Percentiles rank a stretch among this genome's conserved stretches.
These are phyloP conservation scores for Cladosporium austrohemisphaericum DNA, from an alignment of 2,329 filamentous ascomycete species.

Conservation along the genomic window DNA sequence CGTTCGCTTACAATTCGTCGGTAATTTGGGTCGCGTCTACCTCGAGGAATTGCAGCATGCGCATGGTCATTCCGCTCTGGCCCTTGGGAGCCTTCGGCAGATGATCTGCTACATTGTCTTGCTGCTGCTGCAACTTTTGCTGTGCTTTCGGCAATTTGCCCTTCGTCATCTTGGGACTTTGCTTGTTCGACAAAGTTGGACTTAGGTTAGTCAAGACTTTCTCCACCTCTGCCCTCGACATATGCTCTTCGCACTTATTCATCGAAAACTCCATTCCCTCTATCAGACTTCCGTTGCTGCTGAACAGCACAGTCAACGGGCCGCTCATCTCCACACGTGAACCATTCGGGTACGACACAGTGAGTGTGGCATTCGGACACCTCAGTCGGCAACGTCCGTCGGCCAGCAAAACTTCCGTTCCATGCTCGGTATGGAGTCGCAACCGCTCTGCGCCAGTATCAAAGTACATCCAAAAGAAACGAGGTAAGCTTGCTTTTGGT, in stretches of 20 bases:
- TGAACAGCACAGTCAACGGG: conserved; percentile 73
- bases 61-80: conserved; percentile 53
- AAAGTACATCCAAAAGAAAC: conserved; percentile 89
- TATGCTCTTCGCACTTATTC: conserved; percentile 73
- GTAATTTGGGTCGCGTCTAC: conserved; percentile 36
- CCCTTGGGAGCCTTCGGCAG: conserved; percentile 46
- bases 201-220: conserved; percentile 44
- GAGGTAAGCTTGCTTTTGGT: conserved; percentile 71
- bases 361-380: conserved; percentile 71
- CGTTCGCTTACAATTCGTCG: conserved; percentile 8
- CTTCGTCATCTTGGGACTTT: conserved; percentile 52
- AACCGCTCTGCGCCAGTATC: conserved; percentile 81
- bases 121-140: conserved; percentile 39
- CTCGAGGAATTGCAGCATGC: conserved; percentile 60
- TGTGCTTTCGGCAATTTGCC: conserved; percentile 40
- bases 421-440: conserved; percentile 76
- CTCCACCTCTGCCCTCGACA: conserved; percentile 63
- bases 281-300: conserved; percentile 65
- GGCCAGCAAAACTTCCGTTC: conserved; percentile 54
- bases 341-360: conserved; percentile 83
- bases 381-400: conserved; percentile 70
- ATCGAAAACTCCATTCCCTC: conserved; percentile 81
- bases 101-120: conserved; percentile 43
- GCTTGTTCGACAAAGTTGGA: conserved; percentile 47
- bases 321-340: conserved; percentile 58